A percentile compares a stretch with the other conserved stretches of the same genome.
phyloP scores from a whole-genome alignment of 2,329 filamentous ascomycete species.

The Monilinia vaccinii-corymbosi region DNA sequence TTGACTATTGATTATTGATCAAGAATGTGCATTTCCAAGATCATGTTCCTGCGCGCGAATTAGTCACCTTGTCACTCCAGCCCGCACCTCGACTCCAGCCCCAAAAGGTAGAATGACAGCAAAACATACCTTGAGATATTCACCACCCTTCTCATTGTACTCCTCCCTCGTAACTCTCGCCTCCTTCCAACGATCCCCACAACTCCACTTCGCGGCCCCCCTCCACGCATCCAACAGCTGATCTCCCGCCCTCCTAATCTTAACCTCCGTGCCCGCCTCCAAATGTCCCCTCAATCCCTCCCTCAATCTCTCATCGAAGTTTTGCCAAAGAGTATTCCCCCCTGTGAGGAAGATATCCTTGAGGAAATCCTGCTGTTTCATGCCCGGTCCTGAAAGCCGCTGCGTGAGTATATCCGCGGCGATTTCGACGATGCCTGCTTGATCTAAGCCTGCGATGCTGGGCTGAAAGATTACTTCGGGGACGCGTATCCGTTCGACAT shows the following conservation, averaged over 20 bases:
- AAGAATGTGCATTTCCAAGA: constrained; percentile 51
- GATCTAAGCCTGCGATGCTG: constrained; percentile 82
- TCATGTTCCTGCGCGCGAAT: constrained; percentile 47
- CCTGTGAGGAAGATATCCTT: constrained; percentile 89
- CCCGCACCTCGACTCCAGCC: background rate
- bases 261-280: constrained; percentile 43
- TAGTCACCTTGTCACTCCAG: background rate
- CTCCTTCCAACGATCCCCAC: constrained; percentile 47
- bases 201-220: constrained; percentile 80
- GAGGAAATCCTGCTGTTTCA: constrained; percentile 58
- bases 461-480: constrained; percentile 92
- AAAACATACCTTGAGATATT: constrained; percentile 70
- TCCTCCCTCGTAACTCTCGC: constrained; percentile 70
- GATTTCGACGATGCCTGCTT: constrained; percentile 89
- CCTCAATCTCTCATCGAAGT: constrained; percentile 75
- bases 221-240: constrained; percentile 84
- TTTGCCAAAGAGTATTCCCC: constrained; percentile 79
- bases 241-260: constrained; percentile 55
- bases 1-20: too few species aligned
- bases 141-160: constrained; percentile 82
- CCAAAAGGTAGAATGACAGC: background rate
- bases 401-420: constrained; percentile 82
- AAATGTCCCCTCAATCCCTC: constrained; percentile 65
- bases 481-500: constrained; percentile 90
- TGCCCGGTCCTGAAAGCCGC: constrained; percentile 50